A percentile compares a stretch with the other conserved stretches of the same genome.
Evolutionary conservation across 257 asterid genomes (phyloP).

Genomic region (Fraxinus excelsior): DNA sequence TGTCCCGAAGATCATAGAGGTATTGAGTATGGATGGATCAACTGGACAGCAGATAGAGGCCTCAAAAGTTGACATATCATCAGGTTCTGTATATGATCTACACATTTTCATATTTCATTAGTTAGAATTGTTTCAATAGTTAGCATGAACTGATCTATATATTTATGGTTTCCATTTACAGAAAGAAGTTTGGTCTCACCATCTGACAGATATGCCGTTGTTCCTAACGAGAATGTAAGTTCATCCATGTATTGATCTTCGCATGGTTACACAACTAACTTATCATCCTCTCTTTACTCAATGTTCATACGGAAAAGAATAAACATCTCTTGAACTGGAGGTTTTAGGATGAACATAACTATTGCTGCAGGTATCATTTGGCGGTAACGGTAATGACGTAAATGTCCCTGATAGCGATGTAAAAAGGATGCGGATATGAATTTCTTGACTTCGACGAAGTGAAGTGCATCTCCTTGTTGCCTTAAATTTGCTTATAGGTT

Average conservation of each 20-base stretch:
- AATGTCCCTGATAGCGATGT: slow-evolving; percentile 79
- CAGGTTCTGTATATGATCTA: slow-evolving; percentile 40
- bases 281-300: background rate
- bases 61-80: slow-evolving; percentile 59
- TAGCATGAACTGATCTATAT: background rate
- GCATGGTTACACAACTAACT: background rate
- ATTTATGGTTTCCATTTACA: slow-evolving; percentile 31
- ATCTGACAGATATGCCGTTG: slow-evolving; percentile 91
- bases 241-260: background rate
- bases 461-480: background rate
- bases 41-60: slow-evolving; percentile 73
- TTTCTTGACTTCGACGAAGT: background rate
- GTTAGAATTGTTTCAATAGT: background rate
- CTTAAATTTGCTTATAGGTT: background rate
- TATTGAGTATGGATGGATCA: slow-evolving; percentile 79
- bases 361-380: slow-evolving; percentile 34
- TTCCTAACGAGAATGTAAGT: slow-evolving; percentile 82
- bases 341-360: slow-evolving; percentile 1
- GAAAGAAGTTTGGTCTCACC: slow-evolving; percentile 82
- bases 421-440: slow-evolving; percentile 65
- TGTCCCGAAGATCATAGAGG: slow-evolving; percentile 80
- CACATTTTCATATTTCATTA: background rate
- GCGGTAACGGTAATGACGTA: slow-evolving; percentile 52
- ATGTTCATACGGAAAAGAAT: background rate
- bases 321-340: slow-evolving; percentile 2